Conservation (phyloP, 73 alveolate genomes). For the Tetrahymena borealis region DNA sequence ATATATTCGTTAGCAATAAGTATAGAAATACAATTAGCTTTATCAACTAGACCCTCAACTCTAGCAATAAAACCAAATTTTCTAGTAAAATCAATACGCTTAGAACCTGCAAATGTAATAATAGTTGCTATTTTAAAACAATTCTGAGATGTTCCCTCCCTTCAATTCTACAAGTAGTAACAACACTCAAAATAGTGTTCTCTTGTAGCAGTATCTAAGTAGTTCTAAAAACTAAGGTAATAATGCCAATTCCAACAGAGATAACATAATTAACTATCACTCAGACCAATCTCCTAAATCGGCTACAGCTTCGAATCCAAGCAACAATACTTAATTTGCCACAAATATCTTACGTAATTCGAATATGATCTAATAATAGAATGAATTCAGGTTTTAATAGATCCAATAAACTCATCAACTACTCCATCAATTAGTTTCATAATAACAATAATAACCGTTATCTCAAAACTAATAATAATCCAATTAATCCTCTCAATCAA, state of each 20-base stretch:
- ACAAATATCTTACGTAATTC: not conserved
- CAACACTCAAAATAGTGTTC: not conserved
- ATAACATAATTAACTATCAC: not conserved
- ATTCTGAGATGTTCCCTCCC: not conserved
- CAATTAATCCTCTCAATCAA: not conserved
- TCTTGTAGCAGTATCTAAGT: not conserved
- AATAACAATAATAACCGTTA: not conserved
- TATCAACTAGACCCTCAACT: not conserved
- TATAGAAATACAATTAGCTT: not conserved
- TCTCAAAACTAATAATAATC: not conserved
- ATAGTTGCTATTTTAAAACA: not conserved
- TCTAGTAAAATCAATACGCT: not conserved
- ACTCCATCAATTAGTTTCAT: not conserved
- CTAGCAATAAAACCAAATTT: not conserved
- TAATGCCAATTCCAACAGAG: not conserved
- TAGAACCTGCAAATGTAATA: not conserved
- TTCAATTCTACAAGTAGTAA: not conserved
- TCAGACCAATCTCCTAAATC: not conserved
- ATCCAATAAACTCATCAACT: not conserved
- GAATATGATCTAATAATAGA: not conserved
- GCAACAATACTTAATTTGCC: not conserved
- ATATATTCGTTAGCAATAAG: not conserved
- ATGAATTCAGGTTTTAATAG: not conserved
- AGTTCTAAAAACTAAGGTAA: not conserved
- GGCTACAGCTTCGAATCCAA: not conserved